These are phyloP conservation scores for Blastobotrys americana DNA, from an alignment of 805 yeast species.

Conservation along the genomic window DNA sequence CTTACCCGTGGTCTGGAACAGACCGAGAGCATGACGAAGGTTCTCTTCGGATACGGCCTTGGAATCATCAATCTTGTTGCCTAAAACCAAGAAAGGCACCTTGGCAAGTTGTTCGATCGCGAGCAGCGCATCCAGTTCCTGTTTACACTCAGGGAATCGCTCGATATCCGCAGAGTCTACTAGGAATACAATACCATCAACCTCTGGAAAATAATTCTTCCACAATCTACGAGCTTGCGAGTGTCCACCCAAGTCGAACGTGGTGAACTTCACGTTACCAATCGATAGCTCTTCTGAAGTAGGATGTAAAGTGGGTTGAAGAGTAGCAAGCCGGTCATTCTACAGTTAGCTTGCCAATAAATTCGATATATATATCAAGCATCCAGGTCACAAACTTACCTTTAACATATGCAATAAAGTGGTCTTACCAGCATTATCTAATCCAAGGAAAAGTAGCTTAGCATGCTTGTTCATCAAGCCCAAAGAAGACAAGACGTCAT, in stretches of 20 bases:
- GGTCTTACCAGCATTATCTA: slow-evolving; percentile 98
- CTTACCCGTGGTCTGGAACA: slow-evolving; percentile 87
- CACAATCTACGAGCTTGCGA: slow-evolving; percentile 97
- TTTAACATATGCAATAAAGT: slow-evolving; percentile 76
- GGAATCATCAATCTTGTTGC: slow-evolving; percentile 94
- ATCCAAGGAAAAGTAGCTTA: slow-evolving; percentile 88
- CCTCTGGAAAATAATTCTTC: slow-evolving; percentile 99
- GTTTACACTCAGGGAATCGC: slow-evolving; percentile 89
- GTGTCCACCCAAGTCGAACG: slow-evolving; percentile 98
- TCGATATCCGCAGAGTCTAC: slow-evolving; percentile 97
- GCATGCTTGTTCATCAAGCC: slow-evolving; percentile 94
- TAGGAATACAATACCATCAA: slow-evolving; percentile 90
- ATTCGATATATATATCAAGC: neutral
- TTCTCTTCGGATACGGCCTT: slow-evolving; percentile 93
- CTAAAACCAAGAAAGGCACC: slow-evolving; percentile 90
- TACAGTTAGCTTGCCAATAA: slow-evolving; percentile 7
- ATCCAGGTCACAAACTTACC: slow-evolving; percentile 14
- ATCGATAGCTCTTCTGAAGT: slow-evolving; percentile 95
- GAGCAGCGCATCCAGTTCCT: slow-evolving; percentile 88
- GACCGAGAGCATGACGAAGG: slow-evolving; percentile 80
- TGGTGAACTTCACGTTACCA: slow-evolving; percentile 93
- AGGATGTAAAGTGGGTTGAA: slow-evolving; percentile 97
- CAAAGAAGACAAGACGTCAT: slow-evolving; percentile 68
- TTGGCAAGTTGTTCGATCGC: slow-evolving; percentile 82
- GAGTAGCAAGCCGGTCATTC: slow-evolving; percentile 95